Conservation (phyloP, 768 basidiomycete species). For the Serendipita sp. region DNA sequence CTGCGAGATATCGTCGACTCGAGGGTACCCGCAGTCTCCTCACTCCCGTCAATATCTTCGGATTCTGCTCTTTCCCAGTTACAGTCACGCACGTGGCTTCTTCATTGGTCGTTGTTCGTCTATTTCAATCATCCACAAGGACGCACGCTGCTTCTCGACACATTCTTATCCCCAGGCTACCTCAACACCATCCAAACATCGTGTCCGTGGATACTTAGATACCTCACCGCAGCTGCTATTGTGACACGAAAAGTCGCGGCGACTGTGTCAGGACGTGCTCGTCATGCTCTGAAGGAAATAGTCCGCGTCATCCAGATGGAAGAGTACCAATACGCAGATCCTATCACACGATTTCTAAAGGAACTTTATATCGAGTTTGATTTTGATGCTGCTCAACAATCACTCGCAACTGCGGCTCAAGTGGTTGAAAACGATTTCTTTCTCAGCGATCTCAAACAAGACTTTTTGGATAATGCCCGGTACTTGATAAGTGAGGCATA, state of each 20-base stretch:
- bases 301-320: slow-evolving; percentile 90
- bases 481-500: slow-evolving; percentile 95
- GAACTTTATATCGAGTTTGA: slow-evolving; percentile 93
- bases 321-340: slow-evolving; percentile 91
- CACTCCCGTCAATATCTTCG: slow-evolving; percentile 36
- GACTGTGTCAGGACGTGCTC: slow-evolving; percentile 43
- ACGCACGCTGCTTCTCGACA: slow-evolving; percentile 82
- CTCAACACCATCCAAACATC: slow-evolving; percentile 97
- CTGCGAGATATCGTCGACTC: slow-evolving; percentile 88
- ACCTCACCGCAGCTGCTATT: slow-evolving; percentile 84
- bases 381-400: slow-evolving; percentile 83
- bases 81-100: slow-evolving; percentile 89
- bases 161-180: slow-evolving; percentile 90
- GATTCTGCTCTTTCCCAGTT: slow-evolving; percentile 54
- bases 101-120: slow-evolving; percentile 96
- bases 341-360: slow-evolving; percentile 82
- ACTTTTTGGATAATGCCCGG: slow-evolving; percentile 92
- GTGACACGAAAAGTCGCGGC: slow-evolving; percentile 58
- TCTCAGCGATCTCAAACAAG: slow-evolving; percentile 74
- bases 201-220: slow-evolving; percentile 86
- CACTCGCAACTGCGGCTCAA: slow-evolving; percentile 58
- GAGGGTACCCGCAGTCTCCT: slow-evolving; percentile 25
- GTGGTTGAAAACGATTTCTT: slow-evolving; percentile 91
- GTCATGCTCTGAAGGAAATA: slow-evolving; percentile 78
- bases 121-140: slow-evolving; percentile 95